Conservation (phyloP, 1,284 basidiomycete genomes). For the Kwoniella shivajii region DNA sequence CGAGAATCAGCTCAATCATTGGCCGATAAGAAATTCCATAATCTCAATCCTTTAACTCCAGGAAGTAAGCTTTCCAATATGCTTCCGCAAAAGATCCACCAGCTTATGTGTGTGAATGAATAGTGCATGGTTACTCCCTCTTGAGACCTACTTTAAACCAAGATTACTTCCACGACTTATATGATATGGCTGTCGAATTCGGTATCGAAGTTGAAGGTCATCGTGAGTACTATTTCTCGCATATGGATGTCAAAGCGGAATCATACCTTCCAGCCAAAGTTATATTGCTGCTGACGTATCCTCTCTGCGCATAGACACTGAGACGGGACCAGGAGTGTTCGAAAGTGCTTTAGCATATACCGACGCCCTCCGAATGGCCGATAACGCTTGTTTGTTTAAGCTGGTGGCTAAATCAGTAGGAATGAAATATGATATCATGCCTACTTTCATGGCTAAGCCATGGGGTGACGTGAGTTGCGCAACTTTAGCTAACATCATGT, state of each 20-base stretch:
- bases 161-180: slow-evolving; percentile 86
- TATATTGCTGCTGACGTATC: neutral
- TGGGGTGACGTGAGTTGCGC: slow-evolving; percentile 73
- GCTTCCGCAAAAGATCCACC: neutral
- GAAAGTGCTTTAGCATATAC: slow-evolving; percentile 95
- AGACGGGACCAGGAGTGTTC: slow-evolving; percentile 87
- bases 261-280: too few species aligned
- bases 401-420: slow-evolving; percentile 88
- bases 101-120: slow-evolving; percentile 1
- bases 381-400: slow-evolving; percentile 93
- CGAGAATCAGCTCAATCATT: slow-evolving; percentile 78
- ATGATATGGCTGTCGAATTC: slow-evolving; percentile 73
- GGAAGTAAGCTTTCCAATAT: slow-evolving; percentile 68
- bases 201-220: slow-evolving; percentile 86
- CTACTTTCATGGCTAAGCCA: slow-evolving; percentile 98
- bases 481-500: neutral
- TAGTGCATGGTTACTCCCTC: slow-evolving; percentile 93
- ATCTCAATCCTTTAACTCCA: slow-evolving; percentile 77
- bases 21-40: slow-evolving; percentile 74
- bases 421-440: slow-evolving; percentile 82
- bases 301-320: too few species aligned
- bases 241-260: too few species aligned
- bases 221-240: slow-evolving; percentile 61
- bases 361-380: slow-evolving; percentile 80
- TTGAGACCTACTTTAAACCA: slow-evolving; percentile 83